Percentiles rank a stretch among this genome's conserved stretches.
Conservation (phyloP, 2,329 filamentous ascomycete genomes). For the Pestalotiopsis sp. region DNA sequence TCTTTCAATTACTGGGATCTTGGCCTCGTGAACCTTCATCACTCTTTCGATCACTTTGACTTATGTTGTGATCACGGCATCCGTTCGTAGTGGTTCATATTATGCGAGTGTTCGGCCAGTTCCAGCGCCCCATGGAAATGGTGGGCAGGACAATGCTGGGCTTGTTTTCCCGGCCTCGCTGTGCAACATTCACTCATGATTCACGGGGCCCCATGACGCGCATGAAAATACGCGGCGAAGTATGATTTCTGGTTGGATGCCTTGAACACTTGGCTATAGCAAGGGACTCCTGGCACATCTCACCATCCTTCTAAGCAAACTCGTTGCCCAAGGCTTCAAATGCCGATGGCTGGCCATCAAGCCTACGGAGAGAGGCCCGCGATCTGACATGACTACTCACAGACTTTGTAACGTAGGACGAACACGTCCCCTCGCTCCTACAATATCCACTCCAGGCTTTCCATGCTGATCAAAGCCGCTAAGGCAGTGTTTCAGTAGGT, state of each 20-base stretch:
- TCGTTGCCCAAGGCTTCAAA: not conserved
- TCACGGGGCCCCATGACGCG: conserved; percentile 3
- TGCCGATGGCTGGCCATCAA: conserved; percentile 1
- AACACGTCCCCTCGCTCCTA: not conserved
- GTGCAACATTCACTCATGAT: not conserved
- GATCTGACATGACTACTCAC: not conserved
- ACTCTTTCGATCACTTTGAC: not conserved
- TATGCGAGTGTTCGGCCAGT: not conserved
- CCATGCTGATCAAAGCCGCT: not conserved
- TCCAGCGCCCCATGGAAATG: not conserved
- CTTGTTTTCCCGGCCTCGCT: not conserved
- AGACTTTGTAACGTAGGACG: conserved; percentile 6
- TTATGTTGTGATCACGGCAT: conserved; percentile 1
- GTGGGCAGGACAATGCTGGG: not conserved
- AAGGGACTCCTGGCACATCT: conserved; percentile 1
- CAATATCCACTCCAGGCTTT: not conserved
- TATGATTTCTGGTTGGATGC: not conserved
- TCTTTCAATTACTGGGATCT: not conserved
- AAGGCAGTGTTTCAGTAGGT: not conserved
- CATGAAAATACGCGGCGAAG: conserved; percentile 1
- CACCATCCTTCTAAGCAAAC: not conserved
- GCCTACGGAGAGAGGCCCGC: not conserved
- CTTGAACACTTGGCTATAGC: not conserved
- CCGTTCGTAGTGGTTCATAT: not conserved
- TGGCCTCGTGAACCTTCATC: not conserved